Base-by-base conservation (phyloP, 306 rosid species). In the Hippophae rhamnoides region DNA sequence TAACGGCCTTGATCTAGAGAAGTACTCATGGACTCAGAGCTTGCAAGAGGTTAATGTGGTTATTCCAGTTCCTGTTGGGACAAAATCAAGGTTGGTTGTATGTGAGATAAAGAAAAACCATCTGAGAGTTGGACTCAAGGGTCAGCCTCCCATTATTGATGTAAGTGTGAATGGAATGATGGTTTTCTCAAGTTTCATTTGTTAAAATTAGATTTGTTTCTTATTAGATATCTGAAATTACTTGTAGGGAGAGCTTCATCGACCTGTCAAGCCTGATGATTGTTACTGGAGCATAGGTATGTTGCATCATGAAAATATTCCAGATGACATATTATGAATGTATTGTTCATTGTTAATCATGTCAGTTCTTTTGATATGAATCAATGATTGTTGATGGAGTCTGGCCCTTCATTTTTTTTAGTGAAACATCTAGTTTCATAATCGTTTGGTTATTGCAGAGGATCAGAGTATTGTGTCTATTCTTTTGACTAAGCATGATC, bases 231-330 rank as follows among this genome's bases (percentile, higher is more conserved):
- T 62, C 6, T 14, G 3, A 54, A 63, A 31, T 31, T 52, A 10
- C 38, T 40, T 60, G 52, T 77, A 93, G 99, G 97, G 84, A 58
- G 90, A 86, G 67, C 79, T 93, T 43, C 72, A 7, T 66, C 69
- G 55, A 41, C 8, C 82, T 44, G 73, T 86, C 68, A 92, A 86
- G 78, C 96, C 92, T 13, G 92, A 83, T 70, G 96, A 88, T 68
- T 85, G 94, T 70, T 82, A 83, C 55, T 92, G 99, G 96, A 88
- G 94, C 84, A 73, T 88, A 83, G 96, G 96, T 88, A 78, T 41
- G 56, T 13, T 57, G 42, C 13, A 46, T 40, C 45, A 25, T 13
- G 61, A 5, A 14, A 49, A 12, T 38, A 42, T 5, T 13, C 13
- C 3, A 12, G 1, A 57, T 41, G 14, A n/a, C 45, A 26, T 40